Base-by-base conservation (phyloP, 352 stramenopile genomes). In the Globisporangium spiculum region DNA sequence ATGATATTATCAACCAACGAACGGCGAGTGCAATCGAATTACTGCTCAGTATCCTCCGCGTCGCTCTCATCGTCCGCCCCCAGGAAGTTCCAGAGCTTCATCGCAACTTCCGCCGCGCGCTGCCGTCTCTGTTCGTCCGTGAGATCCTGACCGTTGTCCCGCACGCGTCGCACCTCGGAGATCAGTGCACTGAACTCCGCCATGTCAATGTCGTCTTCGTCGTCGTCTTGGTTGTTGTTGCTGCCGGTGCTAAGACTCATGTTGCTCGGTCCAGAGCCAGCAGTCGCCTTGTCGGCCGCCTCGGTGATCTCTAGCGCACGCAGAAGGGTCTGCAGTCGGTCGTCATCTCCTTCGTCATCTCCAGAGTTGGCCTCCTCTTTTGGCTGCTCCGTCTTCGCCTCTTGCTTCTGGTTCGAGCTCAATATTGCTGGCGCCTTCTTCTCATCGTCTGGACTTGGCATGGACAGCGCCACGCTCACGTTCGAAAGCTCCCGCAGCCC, bases 11-110 rank as follows among this genome's bases (percentile, higher is more conserved):
- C 55, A 46, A 61, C 55, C 55, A 46, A 61, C 48, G 55, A 61
- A n/a, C 9, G 27, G 18, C 5, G 18, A 20, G 32, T 48, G 14
- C 6, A 24, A 60, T 32, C 16, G 36, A 5, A 41, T 20, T 41
- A 5, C n/a, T 75, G 72, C 32, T 80, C 65, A 10, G 70, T 73
- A 27, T 76, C 73, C 22, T 83, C 65, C 4, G 69, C 73, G 32
- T 75, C 71, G n/a, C 67, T 73, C 26, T 79, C 74, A 27, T 84
- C 78, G 36, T 89, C 79, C 0, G 64, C 75, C 18, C 80, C 84
- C 0, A 94, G 65, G 60, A 90, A 75, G 65, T 68, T 84, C 83
- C 80, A 91, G 44, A 94, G 81, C 73, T 89, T 84, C 80, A 93
- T 90, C 32, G 86, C 86, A 38, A 94, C 83, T 26, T 89, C 78